Evolutionary conservation across 306 rosid genomes (phyloP).

Genomic region (Quercus engelmannii): DNA sequence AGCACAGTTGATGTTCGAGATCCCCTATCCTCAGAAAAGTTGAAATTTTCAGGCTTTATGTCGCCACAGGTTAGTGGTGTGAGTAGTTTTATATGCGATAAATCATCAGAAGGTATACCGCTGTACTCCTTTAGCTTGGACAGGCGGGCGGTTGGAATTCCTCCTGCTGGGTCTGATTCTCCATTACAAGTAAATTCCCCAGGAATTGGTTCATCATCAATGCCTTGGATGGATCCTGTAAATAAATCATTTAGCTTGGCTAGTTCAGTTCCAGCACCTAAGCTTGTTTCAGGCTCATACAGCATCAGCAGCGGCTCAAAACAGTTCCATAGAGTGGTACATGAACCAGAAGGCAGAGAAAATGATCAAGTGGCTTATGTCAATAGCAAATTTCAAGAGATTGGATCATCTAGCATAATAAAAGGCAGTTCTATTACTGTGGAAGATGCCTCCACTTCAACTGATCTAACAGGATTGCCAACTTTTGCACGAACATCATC

Average conservation of each 20-base stretch:
- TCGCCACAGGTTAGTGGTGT: constrained; percentile 74
- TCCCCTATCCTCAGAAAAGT: constrained; percentile 60
- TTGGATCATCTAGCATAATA: constrained; percentile 48
- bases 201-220: constrained; percentile 79
- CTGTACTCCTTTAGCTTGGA: constrained; percentile 90
- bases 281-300: constrained; percentile 83
- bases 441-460: constrained; percentile 59
- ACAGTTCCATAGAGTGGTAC: constrained; percentile 95
- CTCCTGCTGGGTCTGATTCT: constrained; percentile 80
- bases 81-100: constrained; percentile 74
- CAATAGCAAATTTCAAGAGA: constrained; percentile 64
- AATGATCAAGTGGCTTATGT: constrained; percentile 58
- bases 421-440: constrained; percentile 50
- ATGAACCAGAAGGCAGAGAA: constrained; percentile 94
- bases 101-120: constrained; percentile 88
- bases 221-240: constrained; percentile 90
- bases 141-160: constrained; percentile 62
- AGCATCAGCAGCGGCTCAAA: constrained; percentile 73
- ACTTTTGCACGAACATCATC: constrained; percentile 61
- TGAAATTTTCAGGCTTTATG: constrained; percentile 88
- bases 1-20: constrained; percentile 61
- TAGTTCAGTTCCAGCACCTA: constrained; percentile 91
- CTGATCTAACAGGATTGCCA: constrained; percentile 63
- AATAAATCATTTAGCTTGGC: constrained; percentile 84
- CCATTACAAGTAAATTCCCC: constrained; percentile 64